A percentile compares a stretch with the other conserved stretches of the same genome.
phyloP scores from a whole-genome alignment of 2,329 filamentous ascomycete genomes.

The Pseudocercospora eumusae region DNA sequence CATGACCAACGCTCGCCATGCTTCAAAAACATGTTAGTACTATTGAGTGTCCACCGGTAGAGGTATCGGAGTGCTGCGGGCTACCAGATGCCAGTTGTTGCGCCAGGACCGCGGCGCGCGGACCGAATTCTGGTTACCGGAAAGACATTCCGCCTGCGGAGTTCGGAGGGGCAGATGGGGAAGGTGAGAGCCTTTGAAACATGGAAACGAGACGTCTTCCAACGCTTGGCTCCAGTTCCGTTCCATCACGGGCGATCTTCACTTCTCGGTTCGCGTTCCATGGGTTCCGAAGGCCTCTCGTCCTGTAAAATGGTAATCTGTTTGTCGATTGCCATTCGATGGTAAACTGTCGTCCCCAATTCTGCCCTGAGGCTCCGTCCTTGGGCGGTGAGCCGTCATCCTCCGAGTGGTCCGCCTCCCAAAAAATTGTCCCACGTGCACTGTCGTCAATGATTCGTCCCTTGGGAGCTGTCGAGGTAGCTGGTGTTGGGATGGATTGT shows the following conservation, averaged over 20 bases:
- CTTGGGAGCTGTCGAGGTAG: constrained; percentile 74
- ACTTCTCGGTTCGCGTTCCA: constrained; percentile 96
- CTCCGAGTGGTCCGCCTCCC: constrained; percentile 75
- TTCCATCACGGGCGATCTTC: constrained; percentile 93
- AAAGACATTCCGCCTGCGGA: constrained; percentile 15
- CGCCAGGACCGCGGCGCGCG: no score
- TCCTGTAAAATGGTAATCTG: constrained; percentile 83
- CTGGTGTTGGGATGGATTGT: constrained; percentile 75
- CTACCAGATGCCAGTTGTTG: neutral
- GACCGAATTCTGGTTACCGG: constrained; percentile 2
- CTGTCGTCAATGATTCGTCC: constrained; percentile 92
- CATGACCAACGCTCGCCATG: constrained; percentile 4
- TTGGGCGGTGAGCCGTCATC: constrained; percentile 45
- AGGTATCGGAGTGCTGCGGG: neutral
- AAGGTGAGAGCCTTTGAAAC: constrained; percentile 52
- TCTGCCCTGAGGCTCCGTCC: constrained; percentile 54
- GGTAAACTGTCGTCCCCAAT: constrained; percentile 88
- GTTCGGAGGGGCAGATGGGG: constrained; percentile 14
- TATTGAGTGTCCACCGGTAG: neutral
- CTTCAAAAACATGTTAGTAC: neutral
- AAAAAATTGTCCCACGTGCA: constrained; percentile 92
- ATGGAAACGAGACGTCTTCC: constrained; percentile 75
- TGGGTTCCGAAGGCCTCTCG: constrained; percentile 81
- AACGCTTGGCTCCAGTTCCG: constrained; percentile 81
- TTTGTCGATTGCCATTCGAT: constrained; percentile 87